Conservation (phyloP, 345 rosid genomes). For the Salix udensis region DNA sequence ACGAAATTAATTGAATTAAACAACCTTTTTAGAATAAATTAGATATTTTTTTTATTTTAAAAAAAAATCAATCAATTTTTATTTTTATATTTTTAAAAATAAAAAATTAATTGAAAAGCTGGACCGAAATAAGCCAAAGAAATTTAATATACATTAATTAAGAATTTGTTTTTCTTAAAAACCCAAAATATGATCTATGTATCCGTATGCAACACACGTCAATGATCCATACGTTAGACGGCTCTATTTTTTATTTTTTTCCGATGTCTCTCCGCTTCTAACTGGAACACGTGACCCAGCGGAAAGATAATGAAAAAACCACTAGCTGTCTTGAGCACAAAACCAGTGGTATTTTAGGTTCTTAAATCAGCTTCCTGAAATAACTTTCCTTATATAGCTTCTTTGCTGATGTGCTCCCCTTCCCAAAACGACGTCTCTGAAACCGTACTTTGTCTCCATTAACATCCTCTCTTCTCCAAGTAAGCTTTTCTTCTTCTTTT, state of each 20-base stretch:
- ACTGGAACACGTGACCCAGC: constrained; percentile 29
- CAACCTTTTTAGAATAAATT: no score
- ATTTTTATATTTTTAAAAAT: no score
- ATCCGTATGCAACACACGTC: constrained; percentile 41
- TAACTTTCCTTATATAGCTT: background rate
- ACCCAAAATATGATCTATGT: constrained; percentile 22
- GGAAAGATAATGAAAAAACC: background rate
- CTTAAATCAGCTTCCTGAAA: no score
- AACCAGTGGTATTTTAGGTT: constrained; percentile 21
- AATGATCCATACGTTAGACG: constrained; percentile 36
- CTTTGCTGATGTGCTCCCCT: background rate
- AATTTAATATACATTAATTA: no score
- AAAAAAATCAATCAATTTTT: no score
- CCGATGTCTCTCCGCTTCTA: background rate
- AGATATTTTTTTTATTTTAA: no score
- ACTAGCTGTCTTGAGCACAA: background rate
- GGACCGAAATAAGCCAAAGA: background rate
- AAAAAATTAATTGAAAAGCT: background rate
- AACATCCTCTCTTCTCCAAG: constrained; percentile 5
- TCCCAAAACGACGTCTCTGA: constrained; percentile 26
- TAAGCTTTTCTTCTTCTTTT: constrained; percentile 1
- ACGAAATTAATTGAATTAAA: no score
- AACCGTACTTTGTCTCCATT: constrained; percentile 11
- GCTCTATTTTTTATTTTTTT: background rate
- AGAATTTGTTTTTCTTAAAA: no score